A percentile compares a stretch with the other conserved stretches of the same genome.
These are phyloP conservation scores for Entophlyctis luteolus DNA, from an alignment of 192 early-diverging fungal species.

Conservation along the genomic window DNA sequence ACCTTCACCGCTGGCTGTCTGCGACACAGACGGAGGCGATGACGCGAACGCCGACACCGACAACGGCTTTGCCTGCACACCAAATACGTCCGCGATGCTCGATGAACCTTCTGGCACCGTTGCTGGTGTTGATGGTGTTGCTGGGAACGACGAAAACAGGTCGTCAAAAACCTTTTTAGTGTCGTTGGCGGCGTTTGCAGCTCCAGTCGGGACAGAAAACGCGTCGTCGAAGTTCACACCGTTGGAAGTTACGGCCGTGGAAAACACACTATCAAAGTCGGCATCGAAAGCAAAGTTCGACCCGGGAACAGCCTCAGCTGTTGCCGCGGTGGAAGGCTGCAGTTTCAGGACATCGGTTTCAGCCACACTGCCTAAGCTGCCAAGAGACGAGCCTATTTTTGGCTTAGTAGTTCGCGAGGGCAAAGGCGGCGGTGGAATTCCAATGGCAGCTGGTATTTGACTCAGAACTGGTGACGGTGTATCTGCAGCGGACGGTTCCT, in stretches of 20 bases:
- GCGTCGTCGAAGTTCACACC: background rate
- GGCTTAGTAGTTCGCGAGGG: slow-evolving; percentile 21
- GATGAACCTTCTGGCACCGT: background rate
- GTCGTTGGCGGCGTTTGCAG: background rate
- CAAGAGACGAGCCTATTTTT: slow-evolving; percentile 3
- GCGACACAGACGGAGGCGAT: background rate
- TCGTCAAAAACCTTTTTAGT: slow-evolving; percentile 12
- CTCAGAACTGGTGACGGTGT: background rate
- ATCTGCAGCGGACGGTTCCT: background rate
- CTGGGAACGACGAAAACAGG: background rate
- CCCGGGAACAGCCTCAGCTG: background rate
- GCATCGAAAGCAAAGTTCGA: slow-evolving; percentile 21
- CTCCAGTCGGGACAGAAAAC: background rate
- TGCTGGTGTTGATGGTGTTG: background rate
- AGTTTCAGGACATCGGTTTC: no score
- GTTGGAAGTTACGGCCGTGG: background rate
- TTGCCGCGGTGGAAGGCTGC: background rate
- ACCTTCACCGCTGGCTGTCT: background rate
- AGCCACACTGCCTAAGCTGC: no score
- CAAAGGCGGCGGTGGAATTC: slow-evolving; percentile 19
- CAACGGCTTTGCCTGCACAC: background rate
- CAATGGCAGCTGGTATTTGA: background rate
- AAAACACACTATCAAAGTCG: slow-evolving; percentile 17
- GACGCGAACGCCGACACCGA: background rate
- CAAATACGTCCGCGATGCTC: slow-evolving; percentile 12